These are phyloP conservation scores for Salinomyces thailandicus DNA, from an alignment of 2,329 filamentous ascomycete genomes.

Conservation along the genomic window DNA sequence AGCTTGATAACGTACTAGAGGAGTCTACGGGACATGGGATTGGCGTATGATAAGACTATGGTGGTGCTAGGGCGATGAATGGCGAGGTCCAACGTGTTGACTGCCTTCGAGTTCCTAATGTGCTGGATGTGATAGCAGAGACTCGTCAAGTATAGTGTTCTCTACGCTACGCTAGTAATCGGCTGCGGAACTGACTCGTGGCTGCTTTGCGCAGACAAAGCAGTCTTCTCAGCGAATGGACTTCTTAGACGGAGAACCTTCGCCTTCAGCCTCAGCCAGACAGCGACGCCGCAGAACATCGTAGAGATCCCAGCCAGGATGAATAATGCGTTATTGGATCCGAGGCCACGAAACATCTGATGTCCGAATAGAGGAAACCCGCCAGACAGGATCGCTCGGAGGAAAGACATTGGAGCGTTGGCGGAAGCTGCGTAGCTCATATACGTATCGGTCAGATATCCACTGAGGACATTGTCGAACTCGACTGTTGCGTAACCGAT, in stretches of 20 bases:
- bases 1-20: no score
- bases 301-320: constrained; percentile 34
- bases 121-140: no score
- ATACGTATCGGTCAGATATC: constrained; percentile 38
- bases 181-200: no score
- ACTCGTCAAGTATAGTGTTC: no score
- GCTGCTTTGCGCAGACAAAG: not conserved
- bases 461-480: constrained; percentile 32
- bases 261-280: constrained; percentile 30
- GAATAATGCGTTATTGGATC: constrained; percentile 31
- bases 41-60: no score
- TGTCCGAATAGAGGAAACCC: constrained; percentile 32
- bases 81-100: no score
- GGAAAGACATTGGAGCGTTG: constrained; percentile 32
- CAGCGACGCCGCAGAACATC: constrained; percentile 30
- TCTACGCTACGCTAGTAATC: no score
- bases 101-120: no score
- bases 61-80: no score
- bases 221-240: constrained; percentile 7
- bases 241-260: constrained; percentile 28
- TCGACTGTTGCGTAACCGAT: constrained; percentile 42
- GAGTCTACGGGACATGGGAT: no score
- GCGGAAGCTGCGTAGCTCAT: constrained; percentile 36
- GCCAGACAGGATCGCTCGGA: constrained; percentile 31
- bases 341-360: constrained; percentile 32